Evolutionary conservation across 768 basidiomycete genomes (phyloP).

Genomic region (Naganishia vaughanmartiniae): DNA sequence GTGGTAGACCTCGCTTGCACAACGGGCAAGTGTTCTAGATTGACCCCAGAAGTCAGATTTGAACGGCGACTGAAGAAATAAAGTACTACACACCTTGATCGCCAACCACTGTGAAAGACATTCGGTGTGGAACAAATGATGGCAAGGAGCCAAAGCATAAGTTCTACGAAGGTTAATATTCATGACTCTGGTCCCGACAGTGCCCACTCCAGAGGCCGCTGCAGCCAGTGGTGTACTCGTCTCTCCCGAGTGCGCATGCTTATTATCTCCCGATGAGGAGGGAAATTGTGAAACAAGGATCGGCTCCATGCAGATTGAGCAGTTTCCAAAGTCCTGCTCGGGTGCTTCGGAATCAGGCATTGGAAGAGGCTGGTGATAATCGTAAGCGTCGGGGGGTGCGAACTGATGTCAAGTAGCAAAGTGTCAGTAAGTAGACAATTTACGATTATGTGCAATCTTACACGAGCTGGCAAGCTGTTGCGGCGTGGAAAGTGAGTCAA

Average conservation of each 20-base stretch:
- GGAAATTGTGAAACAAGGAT: constrained; percentile 59
- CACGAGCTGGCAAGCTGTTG: constrained; percentile 62
- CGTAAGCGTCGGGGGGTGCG: constrained; percentile 63
- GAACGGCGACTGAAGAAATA: constrained; percentile 33
- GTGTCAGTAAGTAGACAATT: neutral
- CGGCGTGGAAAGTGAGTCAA: neutral
- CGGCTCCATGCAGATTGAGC: constrained; percentile 89
- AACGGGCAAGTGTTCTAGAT: constrained; percentile 84
- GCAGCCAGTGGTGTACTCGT: constrained; percentile 49
- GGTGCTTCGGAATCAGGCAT: constrained; percentile 70
- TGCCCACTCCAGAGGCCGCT: constrained; percentile 24
- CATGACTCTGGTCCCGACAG: constrained; percentile 25
- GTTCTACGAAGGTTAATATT: constrained; percentile 58
- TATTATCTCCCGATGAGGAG: constrained; percentile 43
- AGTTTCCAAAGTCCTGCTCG: constrained; percentile 75
- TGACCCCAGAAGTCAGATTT: constrained; percentile 60
- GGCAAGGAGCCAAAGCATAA: constrained; percentile 84
- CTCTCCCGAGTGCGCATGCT: constrained; percentile 41
- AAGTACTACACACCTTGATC: constrained; percentile 57
- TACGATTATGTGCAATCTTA: constrained; percentile 51
- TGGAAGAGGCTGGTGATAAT: constrained; percentile 81
- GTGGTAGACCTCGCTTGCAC: constrained; percentile 77
- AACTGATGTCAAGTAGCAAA: constrained; percentile 55
- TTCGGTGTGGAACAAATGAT: constrained; percentile 84
- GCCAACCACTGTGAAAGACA: constrained; percentile 62